Evolutionary conservation across 2,329 filamentous ascomycete species (phyloP).

Genomic region (Lomentospora prolificans): DNA sequence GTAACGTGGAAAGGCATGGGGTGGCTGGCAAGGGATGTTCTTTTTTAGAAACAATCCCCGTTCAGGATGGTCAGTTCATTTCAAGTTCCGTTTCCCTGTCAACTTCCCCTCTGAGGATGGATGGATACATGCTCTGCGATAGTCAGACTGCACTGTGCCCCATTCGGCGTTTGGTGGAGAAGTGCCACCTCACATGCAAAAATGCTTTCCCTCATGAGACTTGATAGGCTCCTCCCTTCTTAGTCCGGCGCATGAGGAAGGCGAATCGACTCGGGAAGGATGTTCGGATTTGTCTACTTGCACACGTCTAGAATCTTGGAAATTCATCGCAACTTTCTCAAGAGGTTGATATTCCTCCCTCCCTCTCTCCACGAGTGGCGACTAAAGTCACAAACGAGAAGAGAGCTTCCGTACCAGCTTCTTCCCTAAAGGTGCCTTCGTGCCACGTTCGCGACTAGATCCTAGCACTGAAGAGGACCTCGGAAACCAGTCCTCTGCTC

Average conservation of each 20-base stretch:
- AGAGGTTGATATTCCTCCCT: not conserved
- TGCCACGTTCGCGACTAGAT: not conserved
- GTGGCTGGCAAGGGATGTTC: constrained; percentile 2
- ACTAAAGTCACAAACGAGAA: too few species aligned
- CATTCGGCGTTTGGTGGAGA: not conserved
- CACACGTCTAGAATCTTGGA: not conserved
- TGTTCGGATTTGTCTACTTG: not conserved
- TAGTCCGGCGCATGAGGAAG: not conserved
- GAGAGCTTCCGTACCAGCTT: too few species aligned
- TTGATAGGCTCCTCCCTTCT: not conserved
- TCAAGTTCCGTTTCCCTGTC: not conserved
- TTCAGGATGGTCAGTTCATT: constrained; percentile 1
- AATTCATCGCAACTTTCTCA: not conserved
- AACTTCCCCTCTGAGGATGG: not conserved
- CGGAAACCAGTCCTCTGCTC: too few species aligned
- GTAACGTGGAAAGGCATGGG: not conserved
- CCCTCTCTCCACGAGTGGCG: not conserved
- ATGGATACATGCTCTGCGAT: not conserved
- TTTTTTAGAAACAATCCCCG: constrained; percentile 3
- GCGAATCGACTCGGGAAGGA: not conserved
- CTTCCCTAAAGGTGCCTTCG: too few species aligned
- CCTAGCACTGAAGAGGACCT: too few species aligned
- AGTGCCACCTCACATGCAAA: not conserved
- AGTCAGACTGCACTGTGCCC: not conserved
- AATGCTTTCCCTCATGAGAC: not conserved